Base-by-base conservation (phyloP, 495 filamentous ascomycete genomes). In the Letharia lupina region DNA sequence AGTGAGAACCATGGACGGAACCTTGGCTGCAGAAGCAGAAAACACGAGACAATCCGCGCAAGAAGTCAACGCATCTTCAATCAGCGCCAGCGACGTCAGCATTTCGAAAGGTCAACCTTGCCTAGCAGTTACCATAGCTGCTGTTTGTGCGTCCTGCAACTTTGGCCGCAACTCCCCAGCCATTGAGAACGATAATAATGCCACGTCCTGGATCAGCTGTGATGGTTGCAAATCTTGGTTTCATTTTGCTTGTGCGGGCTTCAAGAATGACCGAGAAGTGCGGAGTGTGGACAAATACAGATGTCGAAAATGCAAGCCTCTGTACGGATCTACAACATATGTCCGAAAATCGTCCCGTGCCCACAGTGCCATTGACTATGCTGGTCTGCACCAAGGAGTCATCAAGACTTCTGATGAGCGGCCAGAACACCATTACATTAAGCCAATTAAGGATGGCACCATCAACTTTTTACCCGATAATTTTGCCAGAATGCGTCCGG, bases 141-240 rank as follows among this genome's bases (percentile, higher is more conserved):
- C 81, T 64, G 78, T 76, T 66, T 84, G 81, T 66, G 80, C 78
- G 18, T 76, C 78, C 40, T 84, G 81, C 64, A 79, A 82, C 54
- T 72, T 82, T 67, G 75, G 79, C 7, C 78, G 79, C 16, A 82
- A 80, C 45, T 77, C 78, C 20, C 62, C 77, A 13, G 75, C 77
- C 42, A 75, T 72, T 8, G 81, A 82, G 28, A 81, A 78, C 52
- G 79, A 82, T 67, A 77, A 77, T 40, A 65, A 65, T 20, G 78
- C 81, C 63, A 81, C 81, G 65, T 83, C 84, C 18, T 91, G 88
- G 88, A 89, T 91, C 65, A 84, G 81, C 40, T 91, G 88, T 69
- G 87, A 91, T 73, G 87, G 86, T 42, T 91, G 88, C 73, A 88
- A 89, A 69, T 79, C 77, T 37, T 91, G 88, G 88, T 89, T 85